phyloP scores from a whole-genome alignment of 177 flowering plant species.

The Vitis hybrid region DNA sequence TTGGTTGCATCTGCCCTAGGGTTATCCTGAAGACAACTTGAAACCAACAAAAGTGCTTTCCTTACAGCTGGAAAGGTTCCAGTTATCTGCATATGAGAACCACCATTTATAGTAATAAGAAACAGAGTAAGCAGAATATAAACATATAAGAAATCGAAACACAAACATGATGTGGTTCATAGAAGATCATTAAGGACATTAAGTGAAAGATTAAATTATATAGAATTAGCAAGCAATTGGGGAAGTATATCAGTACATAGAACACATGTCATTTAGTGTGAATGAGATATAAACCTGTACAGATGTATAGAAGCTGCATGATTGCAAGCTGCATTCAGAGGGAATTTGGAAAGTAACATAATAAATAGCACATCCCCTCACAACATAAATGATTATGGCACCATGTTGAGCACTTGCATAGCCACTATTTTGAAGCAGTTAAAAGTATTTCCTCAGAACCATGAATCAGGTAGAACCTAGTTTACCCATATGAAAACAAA shows the following conservation, averaged over 20 bases:
- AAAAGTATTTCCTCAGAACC: no score
- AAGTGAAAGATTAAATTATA: no score
- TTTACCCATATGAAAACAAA: no score
- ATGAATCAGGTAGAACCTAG: no score
- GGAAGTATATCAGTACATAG: neutral
- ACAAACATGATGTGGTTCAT: no score
- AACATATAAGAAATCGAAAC: neutral
- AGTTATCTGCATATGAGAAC: constrained; percentile 38
- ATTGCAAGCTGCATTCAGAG: neutral
- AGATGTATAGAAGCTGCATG: neutral
- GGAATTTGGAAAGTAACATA: neutral
- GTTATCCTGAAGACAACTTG: constrained; percentile 51
- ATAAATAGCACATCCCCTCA: neutral
- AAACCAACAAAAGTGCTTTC: constrained; percentile 52
- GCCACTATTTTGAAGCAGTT: no score
- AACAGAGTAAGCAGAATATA: neutral
- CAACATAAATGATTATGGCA: neutral
- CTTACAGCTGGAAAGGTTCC: constrained; percentile 50
- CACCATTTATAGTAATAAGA: neutral
- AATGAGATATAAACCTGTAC: neutral
- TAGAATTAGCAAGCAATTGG: neutral
- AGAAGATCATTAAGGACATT: no score
- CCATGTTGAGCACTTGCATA: neutral
- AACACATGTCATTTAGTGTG: neutral
- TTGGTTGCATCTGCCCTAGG: constrained; percentile 28